Percentiles rank a stretch among this genome's conserved stretches.
These are phyloP conservation scores for Phylloporus scabripes DNA, from an alignment of 768 basidiomycete species.

Conservation along the genomic window DNA sequence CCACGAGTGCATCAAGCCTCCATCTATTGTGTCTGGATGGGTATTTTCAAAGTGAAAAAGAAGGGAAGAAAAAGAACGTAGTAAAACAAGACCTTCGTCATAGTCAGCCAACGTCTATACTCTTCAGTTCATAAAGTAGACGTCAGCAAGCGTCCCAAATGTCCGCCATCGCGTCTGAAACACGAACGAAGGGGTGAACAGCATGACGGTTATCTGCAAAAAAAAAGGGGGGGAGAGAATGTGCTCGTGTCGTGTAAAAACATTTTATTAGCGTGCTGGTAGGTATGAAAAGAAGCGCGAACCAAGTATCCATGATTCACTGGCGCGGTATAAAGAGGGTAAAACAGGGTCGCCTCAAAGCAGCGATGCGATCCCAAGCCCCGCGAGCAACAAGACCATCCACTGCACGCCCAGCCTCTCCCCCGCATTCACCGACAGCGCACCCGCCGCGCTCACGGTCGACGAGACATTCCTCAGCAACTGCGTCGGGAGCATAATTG, in stretches of 20 bases:
- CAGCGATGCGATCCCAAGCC: constrained; percentile 23
- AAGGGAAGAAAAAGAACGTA: neutral
- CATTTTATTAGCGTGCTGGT: constrained; percentile 1
- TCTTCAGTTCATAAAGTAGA: neutral
- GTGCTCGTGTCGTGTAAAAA: neutral
- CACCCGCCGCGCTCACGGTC: neutral
- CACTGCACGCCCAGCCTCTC: constrained; percentile 19
- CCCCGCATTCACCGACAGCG: constrained; percentile 17
- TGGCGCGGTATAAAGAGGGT: neutral
- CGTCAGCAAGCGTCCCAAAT: neutral
- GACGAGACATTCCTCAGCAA: constrained; percentile 47
- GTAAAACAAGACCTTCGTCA: neutral
- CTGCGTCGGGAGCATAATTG: constrained; percentile 83
- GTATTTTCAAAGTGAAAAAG: neutral
- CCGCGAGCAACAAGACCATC: constrained; percentile 12
- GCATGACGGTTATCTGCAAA: neutral
- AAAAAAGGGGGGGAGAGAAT: neutral
- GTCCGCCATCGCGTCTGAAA: neutral
- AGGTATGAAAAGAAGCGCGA: neutral
- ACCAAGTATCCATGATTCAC: neutral
- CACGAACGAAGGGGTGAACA: neutral
- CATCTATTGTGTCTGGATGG: neutral
- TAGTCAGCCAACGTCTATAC: neutral
- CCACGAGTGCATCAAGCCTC: neutral
- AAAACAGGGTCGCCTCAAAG: constrained; percentile 13